phyloP scores from a whole-genome alignment of 2,329 filamentous ascomycete species.

The Penicillium sp. region DNA sequence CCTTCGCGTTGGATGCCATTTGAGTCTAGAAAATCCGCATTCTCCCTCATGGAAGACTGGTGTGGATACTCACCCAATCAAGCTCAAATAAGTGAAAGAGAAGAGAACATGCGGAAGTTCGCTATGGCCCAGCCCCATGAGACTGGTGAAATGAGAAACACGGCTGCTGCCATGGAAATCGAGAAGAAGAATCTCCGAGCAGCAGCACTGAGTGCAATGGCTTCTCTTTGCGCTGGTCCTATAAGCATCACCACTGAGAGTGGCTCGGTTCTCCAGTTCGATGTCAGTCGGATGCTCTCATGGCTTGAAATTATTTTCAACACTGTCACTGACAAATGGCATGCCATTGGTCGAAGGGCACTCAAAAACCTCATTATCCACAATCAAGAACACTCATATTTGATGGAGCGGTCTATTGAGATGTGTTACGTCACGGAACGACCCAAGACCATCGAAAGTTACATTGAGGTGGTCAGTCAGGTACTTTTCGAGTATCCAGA shows the following conservation, averaged over 20 bases:
- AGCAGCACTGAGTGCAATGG: conserved; percentile 93
- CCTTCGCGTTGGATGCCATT: conserved; percentile 96
- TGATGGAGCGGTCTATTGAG: conserved; percentile 86
- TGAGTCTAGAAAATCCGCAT: conserved; percentile 91
- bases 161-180: conserved; percentile 91
- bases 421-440: conserved; percentile 84
- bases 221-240: conserved; percentile 79
- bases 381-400: conserved; percentile 81
- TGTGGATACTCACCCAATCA: conserved; percentile 96
- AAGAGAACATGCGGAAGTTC: conserved; percentile 84
- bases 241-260: conserved; percentile 87
- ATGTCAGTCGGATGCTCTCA: conserved; percentile 85
- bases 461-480: conserved; percentile 88
- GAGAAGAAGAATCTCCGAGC: conserved; percentile 91
- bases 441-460: conserved; percentile 86
- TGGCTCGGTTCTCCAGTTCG: conserved; percentile 83
- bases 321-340: conserved; percentile 86
- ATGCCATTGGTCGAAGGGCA: conserved; percentile 83
- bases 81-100: conserved; percentile 73
- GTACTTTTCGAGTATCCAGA: conserved; percentile 82
- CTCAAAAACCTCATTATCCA: conserved; percentile 86
- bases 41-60: conserved; percentile 98
- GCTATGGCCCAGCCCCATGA: conserved; percentile 76
- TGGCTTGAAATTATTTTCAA: conserved; percentile 97
- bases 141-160: conserved; percentile 71